Conservation (phyloP, 2,329 filamentous ascomycete species). For the Pyrenophora graminea region DNA sequence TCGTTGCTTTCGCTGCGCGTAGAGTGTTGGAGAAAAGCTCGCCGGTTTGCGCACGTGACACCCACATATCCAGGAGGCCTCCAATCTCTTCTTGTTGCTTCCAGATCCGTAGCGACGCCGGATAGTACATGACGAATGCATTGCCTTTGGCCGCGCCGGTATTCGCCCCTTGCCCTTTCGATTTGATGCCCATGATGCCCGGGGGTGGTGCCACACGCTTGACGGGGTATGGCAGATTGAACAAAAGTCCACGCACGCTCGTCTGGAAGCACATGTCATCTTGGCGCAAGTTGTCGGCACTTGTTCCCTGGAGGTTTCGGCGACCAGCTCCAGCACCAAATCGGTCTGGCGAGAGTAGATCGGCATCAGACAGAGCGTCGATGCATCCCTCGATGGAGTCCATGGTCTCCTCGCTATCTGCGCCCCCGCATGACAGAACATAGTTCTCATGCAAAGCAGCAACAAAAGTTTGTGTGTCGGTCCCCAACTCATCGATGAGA, state of each 20-base stretch:
- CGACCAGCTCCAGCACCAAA: conserved; percentile 63
- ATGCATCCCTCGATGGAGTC: conserved; percentile 85
- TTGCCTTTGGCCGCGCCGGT: conserved; percentile 53
- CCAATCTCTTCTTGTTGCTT: conserved; percentile 80
- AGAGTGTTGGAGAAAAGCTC: conserved; percentile 28
- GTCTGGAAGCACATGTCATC: conserved; percentile 94
- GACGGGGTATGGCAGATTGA: conserved; percentile 83
- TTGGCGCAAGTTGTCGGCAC: conserved; percentile 77
- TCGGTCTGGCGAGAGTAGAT: conserved; percentile 77
- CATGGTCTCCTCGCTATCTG: conserved; percentile 64
- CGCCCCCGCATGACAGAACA: conserved; percentile 74
- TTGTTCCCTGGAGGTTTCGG: conserved; percentile 54
- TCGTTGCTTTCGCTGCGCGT: conserved; percentile 32
- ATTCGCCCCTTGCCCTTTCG: conserved; percentile 29
- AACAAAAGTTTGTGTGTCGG: conserved; percentile 87
- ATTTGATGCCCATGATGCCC: conserved; percentile 44
- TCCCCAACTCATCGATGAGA: conserved; percentile 91
- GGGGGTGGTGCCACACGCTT: conserved; percentile 59
- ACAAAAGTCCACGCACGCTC: conserved; percentile 82
- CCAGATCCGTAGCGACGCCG: conserved; percentile 82
- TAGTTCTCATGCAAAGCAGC: conserved; percentile 95
- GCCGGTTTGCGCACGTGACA: conserved; percentile 58
- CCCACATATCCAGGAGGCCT: conserved; percentile 71
- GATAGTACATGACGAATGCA: conserved; percentile 90
- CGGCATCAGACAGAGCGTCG: conserved; percentile 82